Conservation (phyloP, 1,284 basidiomycete species). For the Rhodotorula sp. region DNA sequence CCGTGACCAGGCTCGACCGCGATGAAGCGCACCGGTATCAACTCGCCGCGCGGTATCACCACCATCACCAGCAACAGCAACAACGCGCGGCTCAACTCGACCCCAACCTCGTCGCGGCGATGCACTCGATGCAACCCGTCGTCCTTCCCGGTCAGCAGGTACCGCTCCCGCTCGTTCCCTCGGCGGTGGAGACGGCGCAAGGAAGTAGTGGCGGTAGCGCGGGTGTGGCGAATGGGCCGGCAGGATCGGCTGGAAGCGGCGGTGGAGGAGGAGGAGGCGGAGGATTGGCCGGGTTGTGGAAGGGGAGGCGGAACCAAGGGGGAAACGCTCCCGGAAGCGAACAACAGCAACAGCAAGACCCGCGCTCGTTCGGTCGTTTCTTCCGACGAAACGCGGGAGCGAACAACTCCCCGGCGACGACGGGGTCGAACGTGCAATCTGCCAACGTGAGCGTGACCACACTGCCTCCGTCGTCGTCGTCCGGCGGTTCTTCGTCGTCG, state of each 20-base stretch:
- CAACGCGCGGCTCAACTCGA: not conserved
- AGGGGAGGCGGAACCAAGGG: not conserved
- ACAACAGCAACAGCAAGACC: not conserved
- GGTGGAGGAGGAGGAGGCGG: not conserved
- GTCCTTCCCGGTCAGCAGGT: constrained; percentile 1
- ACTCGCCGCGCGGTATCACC: constrained; percentile 11
- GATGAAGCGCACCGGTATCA: constrained; percentile 34
- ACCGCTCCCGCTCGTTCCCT: not conserved
- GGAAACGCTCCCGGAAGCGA: not conserved
- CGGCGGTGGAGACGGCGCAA: not conserved
- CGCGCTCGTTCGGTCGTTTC: constrained; percentile 12
- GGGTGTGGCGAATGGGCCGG: not conserved
- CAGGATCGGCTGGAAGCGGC: too few species aligned
- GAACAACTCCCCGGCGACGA: not conserved
- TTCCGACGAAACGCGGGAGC: constrained; percentile 8
- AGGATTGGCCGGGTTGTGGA: constrained; percentile 7
- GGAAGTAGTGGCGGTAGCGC: not conserved
- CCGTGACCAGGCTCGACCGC: constrained; percentile 30
- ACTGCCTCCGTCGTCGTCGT: not conserved
- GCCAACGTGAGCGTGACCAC: constrained; percentile 7
- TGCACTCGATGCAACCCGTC: constrained; percentile 3
- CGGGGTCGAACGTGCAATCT: too few species aligned
- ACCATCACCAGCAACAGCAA: not conserved
- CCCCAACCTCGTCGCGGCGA: not conserved
- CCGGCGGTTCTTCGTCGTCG: not conserved